Conservation (phyloP, 495 filamentous ascomycete genomes). For the Cladorrhinum samala region DNA sequence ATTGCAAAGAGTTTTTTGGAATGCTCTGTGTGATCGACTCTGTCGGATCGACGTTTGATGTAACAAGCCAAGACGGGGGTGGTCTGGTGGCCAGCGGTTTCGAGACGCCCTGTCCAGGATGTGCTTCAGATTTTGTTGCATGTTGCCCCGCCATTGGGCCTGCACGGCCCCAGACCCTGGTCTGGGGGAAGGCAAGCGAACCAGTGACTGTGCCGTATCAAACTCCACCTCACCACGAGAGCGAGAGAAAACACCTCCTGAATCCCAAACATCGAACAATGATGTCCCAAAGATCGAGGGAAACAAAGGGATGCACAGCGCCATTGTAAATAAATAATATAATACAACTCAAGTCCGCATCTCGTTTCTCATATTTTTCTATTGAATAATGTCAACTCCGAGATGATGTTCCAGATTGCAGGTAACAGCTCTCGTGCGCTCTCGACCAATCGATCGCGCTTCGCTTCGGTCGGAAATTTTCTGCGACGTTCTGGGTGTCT, state of each 20-base stretch:
- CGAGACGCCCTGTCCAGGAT: slow-evolving; percentile 21
- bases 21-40: slow-evolving; percentile 11
- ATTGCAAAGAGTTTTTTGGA: neutral
- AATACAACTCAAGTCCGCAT: neutral
- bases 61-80: slow-evolving; percentile 23
- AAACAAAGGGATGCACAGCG: neutral
- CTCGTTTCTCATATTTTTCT: neutral
- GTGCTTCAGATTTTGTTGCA: slow-evolving; percentile 19
- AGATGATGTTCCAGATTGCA: neutral
- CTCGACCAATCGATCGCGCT: neutral
- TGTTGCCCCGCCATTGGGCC: slow-evolving; percentile 3
- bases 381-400: neutral
- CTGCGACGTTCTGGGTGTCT: neutral
- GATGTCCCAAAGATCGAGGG: too few species aligned
- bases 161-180: slow-evolving; percentile 3
- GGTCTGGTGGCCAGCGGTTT: slow-evolving; percentile 9
- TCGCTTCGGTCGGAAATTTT: slow-evolving; percentile 1
- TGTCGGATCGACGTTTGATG: slow-evolving; percentile 32
- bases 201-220: neutral
- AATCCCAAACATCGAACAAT: too few species aligned
- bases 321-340: neutral
- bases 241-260: neutral
- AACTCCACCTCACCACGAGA: neutral
- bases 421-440: neutral
- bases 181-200: slow-evolving; percentile 6